phyloP scores from a whole-genome alignment of 2,329 filamentous ascomycete genomes.

The Paracoccidioides brasiliensis region DNA sequence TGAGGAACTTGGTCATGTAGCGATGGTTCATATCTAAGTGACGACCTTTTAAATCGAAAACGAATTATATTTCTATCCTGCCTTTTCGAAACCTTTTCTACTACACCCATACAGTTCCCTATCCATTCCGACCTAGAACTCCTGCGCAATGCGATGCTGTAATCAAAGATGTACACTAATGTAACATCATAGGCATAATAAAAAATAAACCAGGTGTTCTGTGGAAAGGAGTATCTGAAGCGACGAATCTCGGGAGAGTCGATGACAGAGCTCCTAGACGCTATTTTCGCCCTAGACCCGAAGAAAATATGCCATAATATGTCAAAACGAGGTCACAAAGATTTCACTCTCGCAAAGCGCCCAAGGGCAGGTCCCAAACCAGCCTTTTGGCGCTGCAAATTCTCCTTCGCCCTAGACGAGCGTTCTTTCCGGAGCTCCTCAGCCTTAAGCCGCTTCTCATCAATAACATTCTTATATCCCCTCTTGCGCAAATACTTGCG shows the following conservation, averaged over 20 bases:
- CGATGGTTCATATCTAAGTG: neutral
- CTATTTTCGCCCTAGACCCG: neutral
- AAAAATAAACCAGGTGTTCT: neutral
- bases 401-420: conserved; percentile 55
- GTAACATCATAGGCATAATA: neutral
- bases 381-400: conserved; percentile 52
- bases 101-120: neutral
- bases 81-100: neutral
- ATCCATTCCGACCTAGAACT: neutral
- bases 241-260: neutral
- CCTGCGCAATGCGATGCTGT: conserved; percentile 1
- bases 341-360: conserved; percentile 52
- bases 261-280: neutral
- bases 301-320: neutral
- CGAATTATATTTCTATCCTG: neutral
- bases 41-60: neutral
- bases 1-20: no score
- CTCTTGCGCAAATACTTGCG: conserved; percentile 87
- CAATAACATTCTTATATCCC: conserved; percentile 82
- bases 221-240: neutral
- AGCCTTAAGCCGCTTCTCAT: conserved; percentile 80
- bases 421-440: conserved; percentile 64
- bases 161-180: neutral
- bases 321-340: neutral
- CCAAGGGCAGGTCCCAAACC: conserved; percentile 76